Evolutionary conservation across 176 grass and related monocot species (phyloP).

Genomic region (Oryza glaberrima): DNA sequence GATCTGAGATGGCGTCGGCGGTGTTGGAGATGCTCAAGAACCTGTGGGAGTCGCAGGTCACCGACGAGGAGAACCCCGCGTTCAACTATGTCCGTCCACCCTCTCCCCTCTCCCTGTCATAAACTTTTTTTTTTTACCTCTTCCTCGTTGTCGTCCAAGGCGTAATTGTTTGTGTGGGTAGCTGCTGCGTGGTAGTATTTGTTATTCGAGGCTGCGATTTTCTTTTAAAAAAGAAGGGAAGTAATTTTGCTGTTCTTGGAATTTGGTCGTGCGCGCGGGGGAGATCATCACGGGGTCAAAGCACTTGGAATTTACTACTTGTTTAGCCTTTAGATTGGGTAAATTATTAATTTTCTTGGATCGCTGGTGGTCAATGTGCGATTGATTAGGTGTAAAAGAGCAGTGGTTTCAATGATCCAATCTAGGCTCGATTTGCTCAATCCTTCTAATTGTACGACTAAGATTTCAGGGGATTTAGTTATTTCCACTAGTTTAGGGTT

Average conservation of each 20-base stretch:
- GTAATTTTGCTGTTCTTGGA: background rate
- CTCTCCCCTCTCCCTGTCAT: no score
- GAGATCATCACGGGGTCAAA: no score
- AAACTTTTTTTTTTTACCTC: background rate
- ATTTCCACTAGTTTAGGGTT: background rate
- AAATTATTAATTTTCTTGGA: no score
- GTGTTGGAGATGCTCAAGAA: conserved; percentile 53
- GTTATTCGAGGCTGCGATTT: no score
- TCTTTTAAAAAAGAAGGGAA: no score
- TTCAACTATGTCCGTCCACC: conserved; percentile 49
- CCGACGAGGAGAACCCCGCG: conserved; percentile 59
- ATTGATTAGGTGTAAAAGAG: background rate
- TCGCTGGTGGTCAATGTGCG: background rate
- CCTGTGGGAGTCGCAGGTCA: conserved; percentile 66
- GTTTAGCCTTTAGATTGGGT: no score
- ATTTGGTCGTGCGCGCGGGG: background rate
- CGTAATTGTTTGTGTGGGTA: background rate
- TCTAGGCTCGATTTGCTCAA: no score
- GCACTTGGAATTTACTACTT: no score
- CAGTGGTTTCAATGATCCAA: no score
- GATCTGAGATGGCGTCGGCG: conserved; percentile 36
- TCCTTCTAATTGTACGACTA: no score
- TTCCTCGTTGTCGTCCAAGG: background rate
- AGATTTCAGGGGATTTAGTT: background rate
- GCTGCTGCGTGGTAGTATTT: no score